Conservation (phyloP, 371 early-diverging fungal genomes). For the Rhizopus sp. region DNA sequence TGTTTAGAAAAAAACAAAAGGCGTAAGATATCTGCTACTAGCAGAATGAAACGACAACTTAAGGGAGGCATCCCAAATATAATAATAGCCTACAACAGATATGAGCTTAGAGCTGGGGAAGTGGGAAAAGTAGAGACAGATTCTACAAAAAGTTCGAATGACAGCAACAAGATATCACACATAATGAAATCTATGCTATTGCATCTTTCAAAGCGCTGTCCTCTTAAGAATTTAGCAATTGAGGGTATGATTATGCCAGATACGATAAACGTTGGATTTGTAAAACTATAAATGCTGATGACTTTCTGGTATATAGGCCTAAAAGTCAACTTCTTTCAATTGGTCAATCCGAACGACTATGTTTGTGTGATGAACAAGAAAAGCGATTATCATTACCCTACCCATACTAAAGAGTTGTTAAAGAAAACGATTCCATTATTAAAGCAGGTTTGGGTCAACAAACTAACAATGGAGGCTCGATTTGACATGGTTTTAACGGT, state of each 20-base stretch:
- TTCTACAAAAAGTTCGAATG: background rate
- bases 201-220: constrained; percentile 3
- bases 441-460: too few species aligned
- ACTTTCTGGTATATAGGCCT: background rate
- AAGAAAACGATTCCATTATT: too few species aligned
- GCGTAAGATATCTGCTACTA: background rate
- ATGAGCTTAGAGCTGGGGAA: constrained; percentile 2
- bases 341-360: too few species aligned
- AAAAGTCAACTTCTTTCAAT: too few species aligned
- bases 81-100: background rate
- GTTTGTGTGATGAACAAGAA: too few species aligned
- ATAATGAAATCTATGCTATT: constrained; percentile 2
- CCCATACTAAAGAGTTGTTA: too few species aligned
- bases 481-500: too few species aligned
- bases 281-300: background rate
- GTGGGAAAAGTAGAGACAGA: constrained; percentile 6
- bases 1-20: constrained; percentile 6
- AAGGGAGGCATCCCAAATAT: constrained; percentile 1
- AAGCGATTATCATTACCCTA: too few species aligned
- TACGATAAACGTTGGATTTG: background rate
- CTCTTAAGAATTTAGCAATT: background rate
- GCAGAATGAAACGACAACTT: background rate
- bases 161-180: background rate
- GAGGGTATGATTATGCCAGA: constrained; percentile 5
- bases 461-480: too few species aligned